phyloP scores from a whole-genome alignment of 371 early-diverging fungal species.

The Sanchytrium tribonematis region DNA sequence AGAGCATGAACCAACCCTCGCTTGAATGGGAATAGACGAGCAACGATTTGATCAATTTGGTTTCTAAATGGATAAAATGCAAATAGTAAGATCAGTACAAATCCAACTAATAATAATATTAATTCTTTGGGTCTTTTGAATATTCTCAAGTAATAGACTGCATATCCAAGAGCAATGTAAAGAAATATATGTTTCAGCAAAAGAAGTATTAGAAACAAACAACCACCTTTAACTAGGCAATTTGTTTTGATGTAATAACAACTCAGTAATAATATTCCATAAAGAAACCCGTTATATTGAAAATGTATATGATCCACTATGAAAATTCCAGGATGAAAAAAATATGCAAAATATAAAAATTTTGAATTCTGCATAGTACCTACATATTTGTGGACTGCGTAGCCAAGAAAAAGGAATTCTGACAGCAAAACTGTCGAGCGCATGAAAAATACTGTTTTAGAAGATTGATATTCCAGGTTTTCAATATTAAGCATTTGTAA shows the following conservation, averaged over 20 bases:
- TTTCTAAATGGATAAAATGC: conserved; percentile 29
- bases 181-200: conserved; percentile 90
- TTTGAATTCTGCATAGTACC: conserved; percentile 9
- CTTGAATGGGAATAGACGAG: conserved; percentile 81
- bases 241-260: conserved; percentile 5
- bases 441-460: conserved; percentile 48
- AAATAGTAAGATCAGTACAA: conserved; percentile 5
- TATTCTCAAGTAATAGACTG: conserved; percentile 44
- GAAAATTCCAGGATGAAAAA: conserved; percentile 55
- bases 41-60: conserved; percentile 31
- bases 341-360: conserved; percentile 17
- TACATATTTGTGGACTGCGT: conserved; percentile 8
- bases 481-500: conserved; percentile 39
- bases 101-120: background rate
- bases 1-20: conserved; percentile 79
- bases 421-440: conserved; percentile 45
- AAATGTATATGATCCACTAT: conserved; percentile 75
- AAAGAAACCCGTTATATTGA: conserved; percentile 83
- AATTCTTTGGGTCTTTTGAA: background rate
- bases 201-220: conserved; percentile 51
- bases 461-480: conserved; percentile 32
- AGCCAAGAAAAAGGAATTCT: conserved; percentile 41
- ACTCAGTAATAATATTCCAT: conserved; percentile 43
- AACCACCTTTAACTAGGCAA: conserved; percentile 22
- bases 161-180: conserved; percentile 78